phyloP scores from a whole-genome alignment of 1,284 basidiomycete genomes.

The Volvariella surrecta region DNA sequence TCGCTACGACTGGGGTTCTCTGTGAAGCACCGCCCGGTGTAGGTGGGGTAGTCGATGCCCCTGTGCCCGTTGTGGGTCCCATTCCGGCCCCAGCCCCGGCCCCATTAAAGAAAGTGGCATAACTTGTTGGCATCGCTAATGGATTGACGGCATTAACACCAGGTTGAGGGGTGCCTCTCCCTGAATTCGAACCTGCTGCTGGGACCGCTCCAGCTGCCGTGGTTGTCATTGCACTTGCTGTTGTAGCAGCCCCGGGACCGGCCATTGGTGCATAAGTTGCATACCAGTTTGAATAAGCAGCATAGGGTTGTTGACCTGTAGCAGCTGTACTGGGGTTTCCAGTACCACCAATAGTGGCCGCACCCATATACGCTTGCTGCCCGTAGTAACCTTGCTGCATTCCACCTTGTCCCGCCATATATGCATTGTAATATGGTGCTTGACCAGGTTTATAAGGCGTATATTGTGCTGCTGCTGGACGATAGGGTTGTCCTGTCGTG shows the following conservation, averaged over 20 bases:
- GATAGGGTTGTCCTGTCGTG: conserved; percentile 16
- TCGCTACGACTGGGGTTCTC: conserved; percentile 34
- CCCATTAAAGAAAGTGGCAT: conserved; percentile 23
- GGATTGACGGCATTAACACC: conserved; percentile 16
- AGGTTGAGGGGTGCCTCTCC: conserved; percentile 43
- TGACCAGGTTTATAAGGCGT: conserved; percentile 26
- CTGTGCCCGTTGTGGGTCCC: conserved; percentile 8
- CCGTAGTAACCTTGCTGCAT: conserved; percentile 23
- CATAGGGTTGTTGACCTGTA: conserved; percentile 25
- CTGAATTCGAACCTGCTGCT: conserved; percentile 18
- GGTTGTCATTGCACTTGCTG: conserved; percentile 13
- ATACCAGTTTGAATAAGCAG: conserved; percentile 28
- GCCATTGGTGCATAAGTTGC: conserved; percentile 20
- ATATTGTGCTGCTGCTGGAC: conserved; percentile 19
- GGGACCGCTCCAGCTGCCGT: conserved; percentile 10
- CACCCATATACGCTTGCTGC: conserved; percentile 24
- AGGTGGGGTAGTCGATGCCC: conserved; percentile 11
- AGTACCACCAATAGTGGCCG: conserved; percentile 11
- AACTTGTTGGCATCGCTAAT: conserved; percentile 18
- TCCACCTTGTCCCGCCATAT: conserved; percentile 20
- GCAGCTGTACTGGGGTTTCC: conserved; percentile 6
- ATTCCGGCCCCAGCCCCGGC: conserved; percentile 10
- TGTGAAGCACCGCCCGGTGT: conserved; percentile 6
- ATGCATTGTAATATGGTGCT: conserved; percentile 21
- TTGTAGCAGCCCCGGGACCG: conserved; percentile 17